Evolutionary conservation across 176 grass and related monocot genomes (phyloP).

Genomic region (Puya raimondii): DNA sequence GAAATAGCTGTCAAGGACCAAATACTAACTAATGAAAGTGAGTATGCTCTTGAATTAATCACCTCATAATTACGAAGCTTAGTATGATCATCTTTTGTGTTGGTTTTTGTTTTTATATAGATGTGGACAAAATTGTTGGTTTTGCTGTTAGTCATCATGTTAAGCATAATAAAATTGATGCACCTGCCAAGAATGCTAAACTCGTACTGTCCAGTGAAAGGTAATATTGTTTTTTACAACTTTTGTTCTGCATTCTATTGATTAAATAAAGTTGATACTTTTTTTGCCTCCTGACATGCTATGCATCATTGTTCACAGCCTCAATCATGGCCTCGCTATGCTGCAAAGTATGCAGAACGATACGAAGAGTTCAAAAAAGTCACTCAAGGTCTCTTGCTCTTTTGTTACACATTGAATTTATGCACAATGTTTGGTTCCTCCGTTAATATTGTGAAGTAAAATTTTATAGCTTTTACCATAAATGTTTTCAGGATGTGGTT

Average conservation of each 20-base stretch:
- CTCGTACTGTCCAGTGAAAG: constrained; percentile 55
- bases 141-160: constrained; percentile 93
- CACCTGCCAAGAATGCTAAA: constrained; percentile 60
- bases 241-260: not conserved
- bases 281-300: too few species aligned
- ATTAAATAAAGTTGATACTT: too few species aligned
- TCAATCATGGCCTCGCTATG: constrained; percentile 85
- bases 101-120: constrained; percentile 31
- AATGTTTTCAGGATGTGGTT: constrained; percentile 61
- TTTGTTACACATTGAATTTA: not conserved
- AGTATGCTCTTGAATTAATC: constrained; percentile 23
- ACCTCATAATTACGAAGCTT: not conserved
- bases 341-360: constrained; percentile 91
- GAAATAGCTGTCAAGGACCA: constrained; percentile 91
- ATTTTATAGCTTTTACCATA: not conserved
- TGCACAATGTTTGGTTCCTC: not conserved
- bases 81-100: not conserved
- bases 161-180: constrained; percentile 49
- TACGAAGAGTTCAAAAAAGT: constrained; percentile 90
- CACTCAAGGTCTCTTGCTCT: constrained; percentile 55
- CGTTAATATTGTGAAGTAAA: not conserved
- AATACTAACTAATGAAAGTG: constrained; percentile 85
- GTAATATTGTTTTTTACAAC: constrained; percentile 19
- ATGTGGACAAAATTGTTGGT: constrained; percentile 90
- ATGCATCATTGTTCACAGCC: constrained; percentile 32